Conservation (phyloP, 495 filamentous ascomycete genomes). For the Chlorociboria aeruginascens region DNA sequence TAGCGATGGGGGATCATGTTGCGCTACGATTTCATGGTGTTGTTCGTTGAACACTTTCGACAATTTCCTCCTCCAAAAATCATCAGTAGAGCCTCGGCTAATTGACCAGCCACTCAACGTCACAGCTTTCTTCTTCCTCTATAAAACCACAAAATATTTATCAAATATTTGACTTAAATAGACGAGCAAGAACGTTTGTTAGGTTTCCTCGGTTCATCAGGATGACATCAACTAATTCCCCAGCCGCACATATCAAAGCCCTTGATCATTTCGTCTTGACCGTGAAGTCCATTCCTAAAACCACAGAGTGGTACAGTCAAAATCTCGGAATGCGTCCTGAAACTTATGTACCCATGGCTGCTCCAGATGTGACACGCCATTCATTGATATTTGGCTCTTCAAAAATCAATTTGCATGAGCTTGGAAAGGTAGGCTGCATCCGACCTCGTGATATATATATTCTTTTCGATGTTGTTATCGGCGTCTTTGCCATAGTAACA, state of each 20-base stretch:
- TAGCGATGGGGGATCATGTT: slow-evolving; percentile 4
- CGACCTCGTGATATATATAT: no score
- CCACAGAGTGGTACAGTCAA: slow-evolving; percentile 32
- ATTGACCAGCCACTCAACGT: neutral
- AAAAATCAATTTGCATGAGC: slow-evolving; percentile 43
- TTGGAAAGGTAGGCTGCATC: slow-evolving; percentile 20
- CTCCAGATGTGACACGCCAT: slow-evolving; percentile 28
- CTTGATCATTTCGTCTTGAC: slow-evolving; percentile 44
- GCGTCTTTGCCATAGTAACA: no score
- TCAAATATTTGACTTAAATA: no score
- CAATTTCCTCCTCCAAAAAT: neutral
- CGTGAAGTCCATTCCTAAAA: slow-evolving; percentile 31
- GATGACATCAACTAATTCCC: neutral
- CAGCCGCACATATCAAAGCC: slow-evolving; percentile 19
- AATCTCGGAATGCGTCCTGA: slow-evolving; percentile 38
- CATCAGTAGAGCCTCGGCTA: neutral
- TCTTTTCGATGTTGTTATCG: no score
- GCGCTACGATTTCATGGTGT: neutral
- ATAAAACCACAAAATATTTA: neutral
- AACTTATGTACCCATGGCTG: slow-evolving; percentile 28
- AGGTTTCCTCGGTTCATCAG: neutral
- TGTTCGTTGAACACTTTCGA: neutral
- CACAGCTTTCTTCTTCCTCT: neutral
- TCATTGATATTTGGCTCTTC: slow-evolving; percentile 38
- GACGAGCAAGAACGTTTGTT: no score